These are phyloP conservation scores for Stagonosporopsis tanaceti DNA, from an alignment of 2,329 filamentous ascomycete species.

Conservation along the genomic window DNA sequence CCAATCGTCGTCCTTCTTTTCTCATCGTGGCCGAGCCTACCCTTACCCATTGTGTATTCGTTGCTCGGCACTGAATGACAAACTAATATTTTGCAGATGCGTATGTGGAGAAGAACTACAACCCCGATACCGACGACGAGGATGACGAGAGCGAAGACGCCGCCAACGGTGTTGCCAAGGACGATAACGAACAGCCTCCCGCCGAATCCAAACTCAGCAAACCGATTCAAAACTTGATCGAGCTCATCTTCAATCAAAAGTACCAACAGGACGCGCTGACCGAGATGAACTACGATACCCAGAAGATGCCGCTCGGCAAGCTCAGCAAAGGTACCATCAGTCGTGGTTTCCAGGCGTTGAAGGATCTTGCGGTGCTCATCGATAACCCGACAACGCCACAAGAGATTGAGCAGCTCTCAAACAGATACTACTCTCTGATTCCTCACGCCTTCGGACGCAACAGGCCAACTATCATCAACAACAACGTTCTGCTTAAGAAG, in stretches of 20 bases:
- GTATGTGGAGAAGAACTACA: conserved; percentile 81
- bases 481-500: conserved; percentile 67
- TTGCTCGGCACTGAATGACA: no score
- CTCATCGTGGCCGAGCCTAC: not conserved
- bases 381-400: conserved; percentile 59
- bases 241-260: conserved; percentile 82
- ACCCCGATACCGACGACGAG: conserved; percentile 66
- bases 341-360: conserved; percentile 77
- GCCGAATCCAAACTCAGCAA: conserved; percentile 63
- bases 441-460: conserved; percentile 81
- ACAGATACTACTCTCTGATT: conserved; percentile 81
- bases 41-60: no score
- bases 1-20: not conserved
- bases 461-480: conserved; percentile 72
- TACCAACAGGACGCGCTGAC: conserved; percentile 74
- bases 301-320: conserved; percentile 84
- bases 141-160: conserved; percentile 49
- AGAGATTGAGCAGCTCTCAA: conserved; percentile 72
- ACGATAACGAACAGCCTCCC: conserved; percentile 39
- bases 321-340: conserved; percentile 80
- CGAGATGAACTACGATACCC: conserved; percentile 73
- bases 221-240: conserved; percentile 73
- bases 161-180: conserved; percentile 48
- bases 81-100: conserved; percentile 58
- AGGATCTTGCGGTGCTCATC: conserved; percentile 75